Evolutionary conservation across 768 basidiomycete species (phyloP).

Genomic region (Crassisporium funariophilum): DNA sequence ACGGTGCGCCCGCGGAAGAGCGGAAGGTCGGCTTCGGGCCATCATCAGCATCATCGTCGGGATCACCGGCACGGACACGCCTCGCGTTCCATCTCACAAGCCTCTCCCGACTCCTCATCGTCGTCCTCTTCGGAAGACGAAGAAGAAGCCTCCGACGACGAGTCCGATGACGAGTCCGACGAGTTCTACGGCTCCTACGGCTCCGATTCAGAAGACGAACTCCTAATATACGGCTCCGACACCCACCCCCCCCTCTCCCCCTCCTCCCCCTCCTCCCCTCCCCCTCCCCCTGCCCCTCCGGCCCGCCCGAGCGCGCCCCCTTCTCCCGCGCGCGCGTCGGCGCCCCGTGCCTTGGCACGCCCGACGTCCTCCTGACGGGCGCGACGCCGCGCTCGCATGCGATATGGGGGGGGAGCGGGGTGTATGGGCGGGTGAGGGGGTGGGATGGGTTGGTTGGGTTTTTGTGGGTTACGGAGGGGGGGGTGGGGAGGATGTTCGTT

Average conservation of each 20-base stretch:
- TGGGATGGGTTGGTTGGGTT: slow-evolving; percentile 66
- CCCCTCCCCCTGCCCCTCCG: slow-evolving; percentile 6
- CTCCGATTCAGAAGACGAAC: too few relatives aligned
- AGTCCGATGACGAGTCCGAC: too few relatives aligned
- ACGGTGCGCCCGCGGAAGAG: too few relatives aligned
- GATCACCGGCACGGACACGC: too few relatives aligned
- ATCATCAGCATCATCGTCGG: too few relatives aligned
- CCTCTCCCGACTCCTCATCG: too few relatives aligned
- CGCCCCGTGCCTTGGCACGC: slow-evolving; percentile 51
- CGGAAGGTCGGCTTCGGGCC: too few relatives aligned
- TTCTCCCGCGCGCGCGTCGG: slow-evolving; percentile 21
- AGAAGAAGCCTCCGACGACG: too few relatives aligned
- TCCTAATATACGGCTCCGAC: background rate
- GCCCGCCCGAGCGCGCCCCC: slow-evolving; percentile 22
- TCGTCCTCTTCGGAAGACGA: too few relatives aligned
- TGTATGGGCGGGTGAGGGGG: slow-evolving; percentile 54
- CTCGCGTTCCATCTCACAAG: too few relatives aligned
- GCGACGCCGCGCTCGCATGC: slow-evolving; percentile 40
- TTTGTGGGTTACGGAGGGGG: too few relatives aligned
- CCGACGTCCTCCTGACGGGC: slow-evolving; percentile 64
- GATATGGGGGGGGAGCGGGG: slow-evolving; percentile 36
- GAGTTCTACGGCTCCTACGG: too few relatives aligned
- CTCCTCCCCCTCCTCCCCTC: background rate
- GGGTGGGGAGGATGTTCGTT: slow-evolving; percentile 54
- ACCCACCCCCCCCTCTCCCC: background rate